Evolutionary conservation across 208 protist species (phyloP), one percentile per base, ranked within the genome.

Genomic region (Crithidia bombi): DNA sequence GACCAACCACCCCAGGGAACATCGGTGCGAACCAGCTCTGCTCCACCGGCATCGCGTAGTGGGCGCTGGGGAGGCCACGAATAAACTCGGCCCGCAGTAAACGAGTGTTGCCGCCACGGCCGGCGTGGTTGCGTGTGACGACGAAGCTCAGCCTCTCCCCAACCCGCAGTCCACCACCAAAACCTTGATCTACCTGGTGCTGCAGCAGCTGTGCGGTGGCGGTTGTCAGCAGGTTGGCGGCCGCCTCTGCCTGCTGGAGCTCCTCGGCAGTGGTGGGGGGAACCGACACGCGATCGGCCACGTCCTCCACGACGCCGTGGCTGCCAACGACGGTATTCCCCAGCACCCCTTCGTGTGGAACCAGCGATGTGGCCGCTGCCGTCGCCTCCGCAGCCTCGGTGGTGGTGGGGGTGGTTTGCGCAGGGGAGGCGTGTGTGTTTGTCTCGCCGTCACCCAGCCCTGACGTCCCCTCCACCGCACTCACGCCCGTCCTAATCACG

Each of bases 31-130:
- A 94, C 89, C 89, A 94, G 1, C 78, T 75, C 62, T 91, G 89
- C 74, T 94, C 89, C 49, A 86, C 44, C 30, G 69, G 73, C 32
- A 87, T 77, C 21, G 85, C 84, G 65, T 82, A 86, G 56, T 44
- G 49, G 32, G 46, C 54, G 19, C 21, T 52, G 19, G 82, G 73
- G 5, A 74, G n/a, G 19, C 89, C 89, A 6, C 82, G 79, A 15
- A 94, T 79, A 52, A 82, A 71, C 57, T 92, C 86, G 23, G 86
- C 89, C 4, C 86, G 81, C 41, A 94, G 79, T 39, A 90, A 80
- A 2, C 89, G 84, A 17, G 59, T 70, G 38, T 49, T 76, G 28
- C 79, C 69, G 33, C 73, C 61, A 23, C 79, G 79, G 6, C 35
- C 75, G 19, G 75, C 69, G 21, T 75, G 55, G 59, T 93, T 93